Evolutionary conservation across 208 protist genomes (phyloP).

Genomic region (Wallacemonas collosoma): DNA sequence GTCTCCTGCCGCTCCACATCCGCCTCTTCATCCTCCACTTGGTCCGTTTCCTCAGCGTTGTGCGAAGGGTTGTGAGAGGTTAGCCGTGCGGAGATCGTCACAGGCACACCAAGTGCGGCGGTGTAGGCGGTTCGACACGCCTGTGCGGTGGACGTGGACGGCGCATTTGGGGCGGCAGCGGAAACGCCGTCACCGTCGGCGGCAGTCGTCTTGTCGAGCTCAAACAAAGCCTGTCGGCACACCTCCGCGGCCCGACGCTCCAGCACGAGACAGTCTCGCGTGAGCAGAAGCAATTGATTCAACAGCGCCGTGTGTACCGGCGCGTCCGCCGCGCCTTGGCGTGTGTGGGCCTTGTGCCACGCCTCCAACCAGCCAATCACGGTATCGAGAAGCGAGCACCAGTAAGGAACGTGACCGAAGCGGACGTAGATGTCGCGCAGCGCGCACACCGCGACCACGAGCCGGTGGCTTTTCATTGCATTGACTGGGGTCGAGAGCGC

Average conservation of each 20-base stretch:
- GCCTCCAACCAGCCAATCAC: conserved; percentile 33
- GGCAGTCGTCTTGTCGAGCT: background rate
- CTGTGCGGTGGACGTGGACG: conserved; percentile 1
- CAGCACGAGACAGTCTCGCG: conserved; percentile 11
- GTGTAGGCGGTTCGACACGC: background rate
- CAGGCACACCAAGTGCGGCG: conserved; percentile 11
- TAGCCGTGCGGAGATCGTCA: background rate
- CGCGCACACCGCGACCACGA: conserved; percentile 23
- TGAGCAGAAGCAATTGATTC: background rate
- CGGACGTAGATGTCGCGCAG: conserved; percentile 35
- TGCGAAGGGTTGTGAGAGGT: background rate
- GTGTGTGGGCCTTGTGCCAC: conserved; percentile 2
- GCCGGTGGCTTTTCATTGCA: conserved; percentile 4
- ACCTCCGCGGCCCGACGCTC: conserved; percentile 5
- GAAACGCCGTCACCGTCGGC: background rate
- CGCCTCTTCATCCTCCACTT: background rate
- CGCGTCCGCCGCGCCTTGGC: background rate
- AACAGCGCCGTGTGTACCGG: background rate
- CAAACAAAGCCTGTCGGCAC: conserved; percentile 11
- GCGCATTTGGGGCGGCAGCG: conserved; percentile 7
- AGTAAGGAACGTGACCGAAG: conserved; percentile 71
- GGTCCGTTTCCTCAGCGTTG: background rate
- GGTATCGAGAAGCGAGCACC: conserved; percentile 54
- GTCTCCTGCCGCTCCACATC: conserved; percentile 10
- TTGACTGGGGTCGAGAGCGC: background rate